Base-by-base conservation (phyloP, 805 yeast species). In the Metschnikowia koreensis region DNA sequence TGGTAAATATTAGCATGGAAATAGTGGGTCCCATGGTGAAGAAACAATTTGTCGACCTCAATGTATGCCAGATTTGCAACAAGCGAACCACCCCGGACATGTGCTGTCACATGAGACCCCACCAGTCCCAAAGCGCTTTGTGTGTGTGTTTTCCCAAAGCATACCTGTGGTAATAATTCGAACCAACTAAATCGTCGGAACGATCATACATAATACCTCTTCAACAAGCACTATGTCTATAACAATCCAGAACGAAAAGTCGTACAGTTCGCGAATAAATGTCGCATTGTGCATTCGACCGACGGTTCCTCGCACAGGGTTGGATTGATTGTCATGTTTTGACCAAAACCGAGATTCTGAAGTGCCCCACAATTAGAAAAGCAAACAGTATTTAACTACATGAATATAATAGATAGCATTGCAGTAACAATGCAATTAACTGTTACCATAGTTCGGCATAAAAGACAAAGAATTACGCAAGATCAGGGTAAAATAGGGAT, bases 131-230 rank as follows among this genome's bases (percentile, higher is more conserved):
- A 74, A 85, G 7, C 67, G 87, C 37, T 84, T 84, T n/a, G n/a
- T 62, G 73, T 66, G 37, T 84, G 89, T 62, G 73, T 80, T 15
- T 83, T 75, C 58, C 87, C 87, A 8, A 70, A 76, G 45, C 68
- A 68, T n/a, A 66, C 67, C 42, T 84, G 89, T 61, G 66, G 75
- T 3, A 88, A 83, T 62, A 81, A 77, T 59, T 74, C 83, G 13
- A 84, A 87, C 29, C 80, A 73, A 59, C 84, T 84, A 68, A 84
- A 84, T 66, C 70, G 89, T 44, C 86, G 86, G 6, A 84, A 84
- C 63, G 89, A 84, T 63, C 82, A 72, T 70, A 84, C 84, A 61
- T 84, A 84, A 60, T 89, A 84, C 61, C 65, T 84, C 48, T 66
- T 84, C 39, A 84, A 83, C 61, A 70, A 77, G 47, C 89, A 84